phyloP scores from a whole-genome alignment of 805 yeast species.

The Ogataea populi-albae region DNA sequence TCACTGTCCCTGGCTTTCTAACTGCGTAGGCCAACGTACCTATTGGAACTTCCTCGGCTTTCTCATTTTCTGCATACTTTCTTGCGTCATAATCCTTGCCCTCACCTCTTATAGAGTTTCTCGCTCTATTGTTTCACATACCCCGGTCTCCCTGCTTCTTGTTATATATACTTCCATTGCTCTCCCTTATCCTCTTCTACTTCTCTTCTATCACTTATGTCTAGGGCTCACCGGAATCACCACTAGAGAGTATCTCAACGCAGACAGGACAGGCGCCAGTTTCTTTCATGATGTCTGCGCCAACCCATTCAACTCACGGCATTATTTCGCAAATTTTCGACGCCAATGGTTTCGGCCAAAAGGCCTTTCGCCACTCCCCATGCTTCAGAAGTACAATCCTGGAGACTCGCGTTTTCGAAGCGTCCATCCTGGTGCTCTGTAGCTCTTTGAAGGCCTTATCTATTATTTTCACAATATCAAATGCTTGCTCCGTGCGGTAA shows the following conservation, averaged over 20 bases:
- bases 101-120: conserved; percentile 30
- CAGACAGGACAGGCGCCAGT: conserved; percentile 31
- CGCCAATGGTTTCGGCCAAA: conserved; percentile 37
- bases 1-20: conserved; percentile 63
- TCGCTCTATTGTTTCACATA: conserved; percentile 19
- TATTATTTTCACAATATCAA: too few species aligned
- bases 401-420: conserved; percentile 41
- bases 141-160: conserved; percentile 49
- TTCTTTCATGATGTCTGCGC: conserved; percentile 31
- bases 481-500: too few species aligned
- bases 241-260: conserved; percentile 67
- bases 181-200: conserved; percentile 52
- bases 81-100: conserved; percentile 28
- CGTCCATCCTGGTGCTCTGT: conserved; percentile 12
- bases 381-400: conserved; percentile 27
- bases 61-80: conserved; percentile 36
- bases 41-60: conserved; percentile 60
- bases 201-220: conserved; percentile 52
- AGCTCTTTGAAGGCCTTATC: too few species aligned
- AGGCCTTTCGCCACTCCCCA: conserved; percentile 35
- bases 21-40: conserved; percentile 74
- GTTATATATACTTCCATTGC: conserved; percentile 45
- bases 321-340: conserved; percentile 30
- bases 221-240: conserved; percentile 59
- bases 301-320: conserved; percentile 38